phyloP scores from a whole-genome alignment of 2,329 filamentous ascomycete species.

The Microdochium nivale region DNA sequence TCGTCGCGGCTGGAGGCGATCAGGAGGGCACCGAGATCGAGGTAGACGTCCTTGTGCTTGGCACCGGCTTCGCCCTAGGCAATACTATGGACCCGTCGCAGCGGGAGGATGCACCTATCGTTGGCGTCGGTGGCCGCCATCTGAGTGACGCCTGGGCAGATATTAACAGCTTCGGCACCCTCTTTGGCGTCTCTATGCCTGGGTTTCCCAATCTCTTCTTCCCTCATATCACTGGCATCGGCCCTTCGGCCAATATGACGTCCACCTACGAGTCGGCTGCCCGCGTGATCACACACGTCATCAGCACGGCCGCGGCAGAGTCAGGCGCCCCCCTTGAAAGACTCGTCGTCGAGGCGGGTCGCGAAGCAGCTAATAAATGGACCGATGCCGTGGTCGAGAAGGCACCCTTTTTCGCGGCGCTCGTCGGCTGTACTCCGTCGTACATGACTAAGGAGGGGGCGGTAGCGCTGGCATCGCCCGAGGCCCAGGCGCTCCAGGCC shows the following conservation, averaged over 20 bases:
- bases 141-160: conserved; percentile 2
- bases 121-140: conserved; percentile 5
- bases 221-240: conserved; percentile 8
- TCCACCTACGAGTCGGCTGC: background rate
- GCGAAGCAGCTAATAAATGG: background rate
- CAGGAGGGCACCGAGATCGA: conserved; percentile 15
- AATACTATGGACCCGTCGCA: conserved; percentile 6
- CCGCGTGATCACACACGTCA: too few species aligned
- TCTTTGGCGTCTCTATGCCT: conserved; percentile 7
- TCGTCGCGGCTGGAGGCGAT: conserved; percentile 28
- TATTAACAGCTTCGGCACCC: conserved; percentile 1
- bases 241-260: conserved; percentile 3
- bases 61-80: conserved; percentile 6
- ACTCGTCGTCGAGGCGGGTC: too few species aligned
- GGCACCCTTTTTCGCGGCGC: background rate
- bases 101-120: conserved; percentile 2
- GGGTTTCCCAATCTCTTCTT: conserved; percentile 14
- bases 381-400: background rate
- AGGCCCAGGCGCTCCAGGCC: background rate
- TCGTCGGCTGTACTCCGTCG: background rate
- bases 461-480: background rate
- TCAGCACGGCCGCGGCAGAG: too few species aligned
- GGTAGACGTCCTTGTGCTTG: conserved; percentile 14
- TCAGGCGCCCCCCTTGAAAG: too few species aligned
- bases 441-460: background rate